Evolutionary conservation across 2,329 filamentous ascomycete genomes (phyloP), one percentile per base, ranked within the genome.

Genomic region (Verticillium nubilum): DNA sequence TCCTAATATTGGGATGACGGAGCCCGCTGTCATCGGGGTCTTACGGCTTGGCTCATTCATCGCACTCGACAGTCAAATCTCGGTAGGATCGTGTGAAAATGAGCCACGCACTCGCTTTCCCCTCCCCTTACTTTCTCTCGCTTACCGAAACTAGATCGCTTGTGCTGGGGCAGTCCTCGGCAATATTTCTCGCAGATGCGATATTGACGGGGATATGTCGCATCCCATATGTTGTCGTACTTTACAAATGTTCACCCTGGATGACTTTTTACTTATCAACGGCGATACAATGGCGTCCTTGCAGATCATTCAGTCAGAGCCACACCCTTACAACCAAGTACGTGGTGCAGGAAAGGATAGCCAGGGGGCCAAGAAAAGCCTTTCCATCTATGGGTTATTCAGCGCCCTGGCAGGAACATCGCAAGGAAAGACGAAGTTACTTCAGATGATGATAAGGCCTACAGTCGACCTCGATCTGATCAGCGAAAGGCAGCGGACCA

Each of bases 91-190:
- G 26, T 17, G 25, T n/a, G 13, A 7, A n/a, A 17, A 15, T 23
- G n/a, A n/a, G n/a, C n/a, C n/a, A n/a, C n/a, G n/a, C n/a, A n/a
- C n/a, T n/a, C n/a, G n/a, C n/a, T n/a, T n/a, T n/a, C n/a, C n/a
- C n/a, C n/a, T n/a, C n/a, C n/a, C n/a, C n/a, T n/a, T n/a, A n/a
- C n/a, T n/a, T n/a, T n/a, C n/a, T 7, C 26, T 5, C 10, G 26
- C 27, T 53, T 15, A 29, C 12, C 25, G 17, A 13, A 17, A 17
- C 12, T 47, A 87, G 77, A 78, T 96, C 54, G 90, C 91, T 3
- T 98, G 95, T 73, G 90, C 89, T 27, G 92, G 93, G n/a, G 93
- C 93, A 27, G 76, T 98, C 2, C 75, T 98, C n/a, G 82, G 84
- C 5, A 91, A 96, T 64, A 73, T 97, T 26, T 86, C 91, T 66